Conservation (phyloP, 208 protist genomes). For the Leishmania amazonensis region DNA sequence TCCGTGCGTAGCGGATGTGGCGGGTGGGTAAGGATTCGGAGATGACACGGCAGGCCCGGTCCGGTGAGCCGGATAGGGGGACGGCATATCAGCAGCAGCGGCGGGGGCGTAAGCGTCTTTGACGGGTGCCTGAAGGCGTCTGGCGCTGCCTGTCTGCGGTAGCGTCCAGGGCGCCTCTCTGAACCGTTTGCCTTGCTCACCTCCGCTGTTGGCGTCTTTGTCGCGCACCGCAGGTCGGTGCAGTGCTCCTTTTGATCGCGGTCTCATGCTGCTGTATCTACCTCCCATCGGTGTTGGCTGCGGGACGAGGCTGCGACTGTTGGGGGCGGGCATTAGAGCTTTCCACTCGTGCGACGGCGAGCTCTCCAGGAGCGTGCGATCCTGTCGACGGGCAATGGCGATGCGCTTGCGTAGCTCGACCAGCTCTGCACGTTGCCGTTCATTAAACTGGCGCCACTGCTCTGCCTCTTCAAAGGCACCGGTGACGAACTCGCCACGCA, state of each 20-base stretch:
- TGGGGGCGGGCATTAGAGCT: background rate
- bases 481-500: background rate
- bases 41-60: background rate
- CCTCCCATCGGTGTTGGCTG: constrained; percentile 4
- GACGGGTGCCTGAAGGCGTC: background rate
- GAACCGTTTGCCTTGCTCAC: background rate
- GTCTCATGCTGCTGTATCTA: constrained; percentile 3
- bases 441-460: constrained; percentile 61
- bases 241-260: background rate
- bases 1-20: background rate
- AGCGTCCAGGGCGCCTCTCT: background rate
- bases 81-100: background rate
- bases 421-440: constrained; percentile 55
- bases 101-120: background rate
- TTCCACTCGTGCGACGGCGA: background rate
- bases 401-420: constrained; percentile 39
- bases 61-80: background rate
- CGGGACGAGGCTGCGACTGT: background rate
- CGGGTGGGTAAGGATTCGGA: background rate
- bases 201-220: background rate
- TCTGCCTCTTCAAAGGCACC: constrained; percentile 20
- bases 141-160: background rate
- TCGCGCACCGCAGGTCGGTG: background rate
- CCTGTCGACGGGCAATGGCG: constrained; percentile 38
- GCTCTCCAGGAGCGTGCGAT: constrained; percentile 31